Conservation (phyloP, 805 yeast species). For the Candida suzukii region DNA sequence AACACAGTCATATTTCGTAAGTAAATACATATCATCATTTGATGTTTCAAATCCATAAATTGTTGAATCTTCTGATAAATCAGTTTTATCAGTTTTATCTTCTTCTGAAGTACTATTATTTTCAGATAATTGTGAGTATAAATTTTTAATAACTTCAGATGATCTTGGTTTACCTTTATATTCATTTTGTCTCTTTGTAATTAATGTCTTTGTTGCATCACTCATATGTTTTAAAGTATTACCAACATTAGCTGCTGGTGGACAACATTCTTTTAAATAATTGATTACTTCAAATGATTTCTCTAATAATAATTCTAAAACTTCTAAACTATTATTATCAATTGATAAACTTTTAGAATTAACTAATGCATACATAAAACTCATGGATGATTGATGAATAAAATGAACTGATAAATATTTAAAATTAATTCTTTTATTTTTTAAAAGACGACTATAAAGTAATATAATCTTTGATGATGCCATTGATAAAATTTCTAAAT, state of each 20-base stretch:
- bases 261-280: constrained; percentile 8
- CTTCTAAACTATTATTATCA: constrained; percentile 2
- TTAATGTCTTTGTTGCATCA: constrained; percentile 7
- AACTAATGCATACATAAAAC: constrained; percentile 11
- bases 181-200: constrained; percentile 5
- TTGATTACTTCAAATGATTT: constrained; percentile 2
- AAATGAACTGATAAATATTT: constrained; percentile 15
- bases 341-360: constrained; percentile 10
- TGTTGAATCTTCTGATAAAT: background rate
- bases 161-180: constrained; percentile 1
- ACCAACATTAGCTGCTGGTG: constrained; percentile 8
- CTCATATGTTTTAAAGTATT: constrained; percentile 8
- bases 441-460: constrained; percentile 7
- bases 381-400: constrained; percentile 14
- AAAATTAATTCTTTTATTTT: constrained; percentile 10
- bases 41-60: background rate
- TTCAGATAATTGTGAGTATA: too few relatives aligned
- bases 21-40: background rate
- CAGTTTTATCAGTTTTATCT: background rate
- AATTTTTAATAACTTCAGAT: background rate
- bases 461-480: constrained; percentile 7
- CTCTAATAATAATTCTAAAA: constrained; percentile 2
- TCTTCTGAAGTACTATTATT: too few relatives aligned
- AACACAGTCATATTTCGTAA: background rate
- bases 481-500: constrained; percentile 7